Base-by-base conservation (phyloP, 2,329 filamentous ascomycete species). In the Rhynchosporium secalis region DNA sequence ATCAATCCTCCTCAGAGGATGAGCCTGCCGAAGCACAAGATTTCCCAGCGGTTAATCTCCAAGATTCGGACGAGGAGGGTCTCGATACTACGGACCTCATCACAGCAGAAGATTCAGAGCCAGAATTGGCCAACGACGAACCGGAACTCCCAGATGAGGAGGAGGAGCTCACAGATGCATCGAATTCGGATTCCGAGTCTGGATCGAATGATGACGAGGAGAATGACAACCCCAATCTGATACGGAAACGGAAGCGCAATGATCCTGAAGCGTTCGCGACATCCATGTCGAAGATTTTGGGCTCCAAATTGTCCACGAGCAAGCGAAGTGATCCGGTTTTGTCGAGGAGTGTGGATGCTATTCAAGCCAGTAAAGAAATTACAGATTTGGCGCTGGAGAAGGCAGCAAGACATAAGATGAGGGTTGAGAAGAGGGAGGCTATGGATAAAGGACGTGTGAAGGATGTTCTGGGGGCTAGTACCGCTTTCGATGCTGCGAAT, bases 271-370 rank as follows among this genome's bases (percentile, higher is more conserved):
- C 91, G 58, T 98, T 99, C 76, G 91, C 94, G 29, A 96, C 89
- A 1, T 96, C 92, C 56, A 92, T 99, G 71, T 89, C 90, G 69
- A 96, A 95, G 76, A 97, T 99, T 74, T 83, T 99, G 49, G 87
- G 87, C 61, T 94, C 92, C 56, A 98, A 98, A 78, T 82, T 98
- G 9, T 89, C 92, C 1, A 86, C 85, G 7, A 84, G 89, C 38
- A 92, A 92, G 73, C 89, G 93, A 29, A 83, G 87, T 60, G 95
- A 99, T 74, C 95, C 95, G 0, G 91, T 99, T n/a, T 83, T 99
- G 3, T 88, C 93, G 5, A 89, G 95, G 71, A 94, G 89, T 74
- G 86, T 85, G 65, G 83, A 84, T 10, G 92, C 92, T 1, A 84
- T 87, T 13, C 84, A 91, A 64, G 86, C 90, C 0, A 88, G 88